A percentile compares a stretch with the other conserved stretches of the same genome.
These are phyloP conservation scores for Coniochaeta ligniaria DNA, from an alignment of 2,329 filamentous ascomycete genomes.

Conservation along the genomic window DNA sequence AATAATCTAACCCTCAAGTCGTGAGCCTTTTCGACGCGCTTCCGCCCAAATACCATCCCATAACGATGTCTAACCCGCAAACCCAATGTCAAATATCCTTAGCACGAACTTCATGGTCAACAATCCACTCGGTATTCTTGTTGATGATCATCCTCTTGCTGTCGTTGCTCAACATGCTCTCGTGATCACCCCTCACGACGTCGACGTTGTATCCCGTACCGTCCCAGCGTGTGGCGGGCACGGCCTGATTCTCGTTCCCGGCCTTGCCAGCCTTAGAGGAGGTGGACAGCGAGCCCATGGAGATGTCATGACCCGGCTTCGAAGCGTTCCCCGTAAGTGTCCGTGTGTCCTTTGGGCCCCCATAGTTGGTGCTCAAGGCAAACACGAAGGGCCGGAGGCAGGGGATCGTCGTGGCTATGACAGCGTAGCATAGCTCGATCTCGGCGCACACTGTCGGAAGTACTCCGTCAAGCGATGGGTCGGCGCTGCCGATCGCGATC, in stretches of 20 bases:
- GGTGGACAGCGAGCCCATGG: not conserved
- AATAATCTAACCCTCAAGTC: no score
- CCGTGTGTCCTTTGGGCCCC: slow-evolving; percentile 10
- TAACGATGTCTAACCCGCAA: no score
- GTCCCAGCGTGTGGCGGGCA: slow-evolving; percentile 3
- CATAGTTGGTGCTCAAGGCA: slow-evolving; percentile 23
- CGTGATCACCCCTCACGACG: not conserved
- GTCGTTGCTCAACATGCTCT: slow-evolving; percentile 7
- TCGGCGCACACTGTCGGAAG: slow-evolving; percentile 27
- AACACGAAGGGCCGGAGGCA: slow-evolving; percentile 35
- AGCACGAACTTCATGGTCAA: slow-evolving; percentile 1
- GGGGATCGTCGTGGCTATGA: slow-evolving; percentile 32
- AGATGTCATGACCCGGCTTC: slow-evolving; percentile 1
- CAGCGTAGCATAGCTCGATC: slow-evolving; percentile 29
- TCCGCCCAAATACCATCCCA: no score
- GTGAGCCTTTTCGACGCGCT: no score
- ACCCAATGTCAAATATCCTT: not conserved
- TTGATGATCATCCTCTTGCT: slow-evolving; percentile 7
- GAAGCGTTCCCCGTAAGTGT: slow-evolving; percentile 1
- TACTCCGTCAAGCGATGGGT: slow-evolving; percentile 27
- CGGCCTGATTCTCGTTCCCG: not conserved
- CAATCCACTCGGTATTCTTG: slow-evolving; percentile 2
- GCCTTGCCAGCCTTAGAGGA: not conserved
- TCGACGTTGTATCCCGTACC: slow-evolving; percentile 3
- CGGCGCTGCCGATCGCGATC: slow-evolving; percentile 19